Percentiles rank a stretch among this genome's conserved stretches.
phyloP scores from a whole-genome alignment of 2,329 filamentous ascomycete species.

The Aureobasidium lini region DNA sequence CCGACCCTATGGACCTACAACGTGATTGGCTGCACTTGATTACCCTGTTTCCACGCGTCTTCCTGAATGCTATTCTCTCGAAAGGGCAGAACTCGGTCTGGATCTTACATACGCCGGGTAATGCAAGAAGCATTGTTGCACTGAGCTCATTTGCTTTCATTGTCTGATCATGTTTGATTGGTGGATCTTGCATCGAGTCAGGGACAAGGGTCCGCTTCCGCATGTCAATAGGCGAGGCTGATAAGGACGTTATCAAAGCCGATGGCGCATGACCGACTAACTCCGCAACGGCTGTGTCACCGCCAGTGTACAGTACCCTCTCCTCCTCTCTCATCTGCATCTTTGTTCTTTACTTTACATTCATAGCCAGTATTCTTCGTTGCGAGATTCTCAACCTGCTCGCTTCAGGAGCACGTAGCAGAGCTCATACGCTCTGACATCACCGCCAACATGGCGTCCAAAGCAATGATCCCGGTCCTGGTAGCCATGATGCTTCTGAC shows the following conservation, averaged over 20 bases:
- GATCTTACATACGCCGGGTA: neutral
- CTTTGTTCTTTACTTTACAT: neutral
- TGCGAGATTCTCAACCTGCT: neutral
- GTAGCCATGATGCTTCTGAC: slow-evolving; percentile 96
- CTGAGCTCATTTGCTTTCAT: neutral
- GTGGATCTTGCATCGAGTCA: neutral
- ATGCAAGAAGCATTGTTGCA: neutral
- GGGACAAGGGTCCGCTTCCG: neutral
- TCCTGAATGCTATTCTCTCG: neutral
- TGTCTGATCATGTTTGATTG: neutral
- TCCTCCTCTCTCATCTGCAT: neutral
- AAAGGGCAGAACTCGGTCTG: neutral
- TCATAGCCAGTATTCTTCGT: neutral
- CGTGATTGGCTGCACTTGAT: neutral
- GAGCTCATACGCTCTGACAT: neutral
- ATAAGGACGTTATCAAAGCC: slow-evolving; percentile 2
- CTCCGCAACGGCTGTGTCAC: slow-evolving; percentile 6
- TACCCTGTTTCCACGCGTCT: neutral
- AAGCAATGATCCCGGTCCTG: slow-evolving; percentile 69
- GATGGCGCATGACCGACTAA: slow-evolving; percentile 11
- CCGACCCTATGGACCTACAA: neutral
- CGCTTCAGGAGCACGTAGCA: neutral
- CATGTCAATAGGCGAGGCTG: neutral
- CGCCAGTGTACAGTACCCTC: neutral
- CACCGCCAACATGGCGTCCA: slow-evolving; percentile 54